Conservation (phyloP, 2,329 filamentous ascomycete genomes). For the Trichoderma arundinaceum region DNA sequence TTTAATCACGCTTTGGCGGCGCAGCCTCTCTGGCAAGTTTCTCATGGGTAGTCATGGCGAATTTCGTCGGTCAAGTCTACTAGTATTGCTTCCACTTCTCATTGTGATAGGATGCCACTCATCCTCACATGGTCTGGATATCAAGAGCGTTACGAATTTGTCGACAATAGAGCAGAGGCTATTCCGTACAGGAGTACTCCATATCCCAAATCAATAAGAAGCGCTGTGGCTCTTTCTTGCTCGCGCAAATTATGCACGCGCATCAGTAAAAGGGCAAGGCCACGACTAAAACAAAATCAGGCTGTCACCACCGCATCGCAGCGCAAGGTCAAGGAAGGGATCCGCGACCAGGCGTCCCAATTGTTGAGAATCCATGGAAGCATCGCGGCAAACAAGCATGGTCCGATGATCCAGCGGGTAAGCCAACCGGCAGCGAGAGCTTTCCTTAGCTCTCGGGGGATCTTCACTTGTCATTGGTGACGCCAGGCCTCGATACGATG, state of each 20-base stretch:
- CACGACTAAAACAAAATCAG: not conserved
- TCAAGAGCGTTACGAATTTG: too few species aligned
- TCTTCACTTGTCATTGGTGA: constrained; percentile 25
- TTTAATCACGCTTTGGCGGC: not conserved
- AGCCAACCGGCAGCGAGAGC: constrained; percentile 25
- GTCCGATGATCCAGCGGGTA: constrained; percentile 24
- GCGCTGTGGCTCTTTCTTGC: too few species aligned
- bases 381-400: constrained; percentile 25
- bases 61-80: not conserved
- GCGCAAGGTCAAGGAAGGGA: not conserved
- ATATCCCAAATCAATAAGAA: too few species aligned
- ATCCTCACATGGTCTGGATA: too few species aligned
- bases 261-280: not conserved
- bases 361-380: not conserved
- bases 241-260: too few species aligned
- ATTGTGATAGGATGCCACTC: too few species aligned
- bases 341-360: not conserved
- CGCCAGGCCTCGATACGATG: constrained; percentile 9
- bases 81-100: too few species aligned
- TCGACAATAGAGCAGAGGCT: too few species aligned
- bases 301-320: not conserved
- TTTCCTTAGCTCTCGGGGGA: constrained; percentile 21
- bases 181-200: too few species aligned
- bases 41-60: too few species aligned
- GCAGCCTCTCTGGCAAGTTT: not conserved